These are phyloP conservation scores for Zygosaccharomyces bailii DNA, from an alignment of 805 yeast species.

Conservation along the genomic window DNA sequence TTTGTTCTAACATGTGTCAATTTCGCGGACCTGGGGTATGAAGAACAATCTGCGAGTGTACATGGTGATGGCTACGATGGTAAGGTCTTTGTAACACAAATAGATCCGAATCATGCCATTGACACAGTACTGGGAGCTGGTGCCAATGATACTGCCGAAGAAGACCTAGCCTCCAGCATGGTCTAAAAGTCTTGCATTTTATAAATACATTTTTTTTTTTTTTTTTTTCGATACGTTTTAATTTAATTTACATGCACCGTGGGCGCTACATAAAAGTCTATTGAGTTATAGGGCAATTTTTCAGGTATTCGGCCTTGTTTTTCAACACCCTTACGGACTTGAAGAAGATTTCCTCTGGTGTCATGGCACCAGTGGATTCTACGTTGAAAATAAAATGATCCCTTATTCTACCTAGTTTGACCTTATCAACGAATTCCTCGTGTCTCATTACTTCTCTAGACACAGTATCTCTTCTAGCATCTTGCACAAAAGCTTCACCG, in stretches of 20 bases:
- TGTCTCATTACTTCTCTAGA: conserved; percentile 95
- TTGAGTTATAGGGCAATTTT: conserved; percentile 72
- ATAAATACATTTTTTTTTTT: not conserved
- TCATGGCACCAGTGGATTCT: conserved; percentile 95
- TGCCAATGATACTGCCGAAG: not conserved
- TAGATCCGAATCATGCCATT: conserved; percentile 36
- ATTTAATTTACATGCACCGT: conserved; percentile 19
- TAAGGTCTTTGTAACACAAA: conserved; percentile 34
- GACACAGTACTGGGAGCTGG: conserved; percentile 18
- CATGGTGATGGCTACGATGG: conserved; percentile 48
- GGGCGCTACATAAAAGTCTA: conserved; percentile 22
- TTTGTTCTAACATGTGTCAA: conserved; percentile 30
- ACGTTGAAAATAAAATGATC: conserved; percentile 93
- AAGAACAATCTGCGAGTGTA: conserved; percentile 12
- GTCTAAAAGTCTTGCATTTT: conserved; percentile 1
- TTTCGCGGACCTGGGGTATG: conserved; percentile 22
- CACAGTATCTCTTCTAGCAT: conserved; percentile 93
- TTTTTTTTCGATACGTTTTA: conserved; percentile 10
- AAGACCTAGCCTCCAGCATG: not conserved
- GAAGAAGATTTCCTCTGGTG: conserved; percentile 92
- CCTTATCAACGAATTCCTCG: conserved; percentile 83
- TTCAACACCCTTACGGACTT: conserved; percentile 82
- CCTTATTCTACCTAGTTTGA: conserved; percentile 84
- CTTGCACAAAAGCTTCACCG: conserved; percentile 75
- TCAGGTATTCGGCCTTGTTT: conserved; percentile 77